Conservation (phyloP, 768 basidiomycete genomes). For the Daedaleopsis nitida region DNA sequence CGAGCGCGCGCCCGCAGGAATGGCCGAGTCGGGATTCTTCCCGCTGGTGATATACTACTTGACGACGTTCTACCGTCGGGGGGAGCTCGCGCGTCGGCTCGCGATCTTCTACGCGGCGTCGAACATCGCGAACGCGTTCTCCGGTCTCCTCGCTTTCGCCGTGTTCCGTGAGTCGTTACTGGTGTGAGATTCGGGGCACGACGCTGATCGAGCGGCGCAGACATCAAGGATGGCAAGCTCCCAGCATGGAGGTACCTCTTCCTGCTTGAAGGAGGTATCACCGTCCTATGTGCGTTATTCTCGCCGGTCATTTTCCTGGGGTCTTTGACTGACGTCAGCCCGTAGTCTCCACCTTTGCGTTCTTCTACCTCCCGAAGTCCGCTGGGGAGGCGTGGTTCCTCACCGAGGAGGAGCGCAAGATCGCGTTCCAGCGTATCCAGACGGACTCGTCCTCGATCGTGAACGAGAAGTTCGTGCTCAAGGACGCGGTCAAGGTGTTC, state of each 20-base stretch:
- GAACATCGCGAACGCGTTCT: constrained; percentile 20
- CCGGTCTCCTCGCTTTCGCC: constrained; percentile 4
- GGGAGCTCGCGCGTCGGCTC: constrained; percentile 28
- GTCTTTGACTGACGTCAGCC: background rate
- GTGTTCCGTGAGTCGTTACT: constrained; percentile 1
- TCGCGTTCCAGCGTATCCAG: constrained; percentile 9
- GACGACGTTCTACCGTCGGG: constrained; percentile 44
- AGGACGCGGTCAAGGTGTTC: constrained; percentile 3
- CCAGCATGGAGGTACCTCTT: constrained; percentile 1
- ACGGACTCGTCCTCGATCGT: constrained; percentile 5
- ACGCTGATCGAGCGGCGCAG: background rate
- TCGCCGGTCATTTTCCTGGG: background rate
- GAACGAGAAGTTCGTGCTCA: constrained; percentile 3
- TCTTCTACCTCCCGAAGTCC: constrained; percentile 5
- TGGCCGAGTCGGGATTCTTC: constrained; percentile 44
- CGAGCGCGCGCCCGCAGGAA: constrained; percentile 32
- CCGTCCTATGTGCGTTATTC: background rate
- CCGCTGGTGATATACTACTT: constrained; percentile 43
- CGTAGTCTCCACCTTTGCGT: constrained; percentile 1
- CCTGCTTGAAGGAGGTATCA: background rate
- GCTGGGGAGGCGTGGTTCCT: constrained; percentile 1
- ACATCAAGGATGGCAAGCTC: constrained; percentile 1
- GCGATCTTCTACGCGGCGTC: constrained; percentile 32
- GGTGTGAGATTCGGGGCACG: background rate
- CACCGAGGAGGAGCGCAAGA: constrained; percentile 2